These are phyloP conservation scores for Syncephalastrum racemosum DNA, from an alignment of 371 early-diverging fungal species.

Conservation along the genomic window DNA sequence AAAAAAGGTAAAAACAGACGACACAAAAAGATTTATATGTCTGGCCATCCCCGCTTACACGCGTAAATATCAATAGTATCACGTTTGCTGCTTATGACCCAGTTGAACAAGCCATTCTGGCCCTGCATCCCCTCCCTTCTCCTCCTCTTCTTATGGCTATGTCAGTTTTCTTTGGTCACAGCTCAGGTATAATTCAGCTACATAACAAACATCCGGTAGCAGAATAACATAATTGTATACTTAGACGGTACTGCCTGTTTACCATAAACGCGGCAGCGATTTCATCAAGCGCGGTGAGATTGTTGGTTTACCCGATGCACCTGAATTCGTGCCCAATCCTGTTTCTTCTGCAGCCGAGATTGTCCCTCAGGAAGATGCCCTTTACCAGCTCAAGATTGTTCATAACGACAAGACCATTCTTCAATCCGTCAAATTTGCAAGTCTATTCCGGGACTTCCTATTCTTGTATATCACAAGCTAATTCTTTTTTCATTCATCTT, in stretches of 20 bases:
- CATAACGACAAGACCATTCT: slow-evolving; percentile 4
- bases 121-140: no score
- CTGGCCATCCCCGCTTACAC: no score
- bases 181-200: no score
- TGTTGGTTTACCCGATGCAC: slow-evolving; percentile 11
- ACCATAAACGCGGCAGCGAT: slow-evolving; percentile 21
- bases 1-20: no score
- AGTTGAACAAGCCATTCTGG: no score
- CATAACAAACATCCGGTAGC: no score
- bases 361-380: neutral
- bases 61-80: no score
- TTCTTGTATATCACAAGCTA: neutral
- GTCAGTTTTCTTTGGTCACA: no score
- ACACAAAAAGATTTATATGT: no score
- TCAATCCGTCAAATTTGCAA: slow-evolving; percentile 9
- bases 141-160: no score
- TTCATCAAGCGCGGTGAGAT: slow-evolving; percentile 26
- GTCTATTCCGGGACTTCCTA: neutral
- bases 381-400: slow-evolving; percentile 25
- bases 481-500: slow-evolving; percentile 9
- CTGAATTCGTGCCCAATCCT: slow-evolving; percentile 9
- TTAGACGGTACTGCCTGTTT: slow-evolving; percentile 11
- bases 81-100: no score
- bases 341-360: slow-evolving; percentile 2
- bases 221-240: no score